Evolutionary conservation across 306 rosid genomes (phyloP).

Genomic region (Cucumis sativus): DNA sequence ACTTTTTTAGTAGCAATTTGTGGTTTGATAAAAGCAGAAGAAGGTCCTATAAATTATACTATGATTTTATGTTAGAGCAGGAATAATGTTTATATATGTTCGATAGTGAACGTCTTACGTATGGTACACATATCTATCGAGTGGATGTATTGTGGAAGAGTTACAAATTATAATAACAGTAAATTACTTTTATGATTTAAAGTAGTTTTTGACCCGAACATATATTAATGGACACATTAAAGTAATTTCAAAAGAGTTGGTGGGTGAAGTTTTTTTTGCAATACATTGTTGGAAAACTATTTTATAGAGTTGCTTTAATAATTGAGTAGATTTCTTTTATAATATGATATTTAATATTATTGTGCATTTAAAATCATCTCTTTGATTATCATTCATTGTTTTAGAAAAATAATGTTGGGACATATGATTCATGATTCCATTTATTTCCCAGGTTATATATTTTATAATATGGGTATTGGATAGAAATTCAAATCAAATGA

Average conservation of each 20-base stretch:
- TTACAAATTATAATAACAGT: too few species aligned
- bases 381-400: background rate
- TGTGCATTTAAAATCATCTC: background rate
- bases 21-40: too few species aligned
- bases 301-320: background rate
- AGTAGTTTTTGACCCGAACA: background rate
- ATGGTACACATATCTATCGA: too few species aligned
- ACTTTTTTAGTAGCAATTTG: too few species aligned
- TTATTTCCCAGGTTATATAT: too few species aligned
- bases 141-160: too few species aligned
- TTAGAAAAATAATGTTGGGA: background rate
- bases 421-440: background rate
- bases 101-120: too few species aligned
- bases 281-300: background rate
- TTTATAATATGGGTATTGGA: too few species aligned
- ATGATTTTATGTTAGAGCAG: too few species aligned
- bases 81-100: too few species aligned
- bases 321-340: background rate
- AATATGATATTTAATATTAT: background rate
- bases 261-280: background rate
- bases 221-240: background rate
- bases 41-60: too few species aligned
- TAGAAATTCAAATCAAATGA: too few species aligned
- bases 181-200: background rate
- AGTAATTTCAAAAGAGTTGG: background rate